phyloP scores from a whole-genome alignment of 2,329 filamentous ascomycete genomes.

The Colletotrichum musicola region DNA sequence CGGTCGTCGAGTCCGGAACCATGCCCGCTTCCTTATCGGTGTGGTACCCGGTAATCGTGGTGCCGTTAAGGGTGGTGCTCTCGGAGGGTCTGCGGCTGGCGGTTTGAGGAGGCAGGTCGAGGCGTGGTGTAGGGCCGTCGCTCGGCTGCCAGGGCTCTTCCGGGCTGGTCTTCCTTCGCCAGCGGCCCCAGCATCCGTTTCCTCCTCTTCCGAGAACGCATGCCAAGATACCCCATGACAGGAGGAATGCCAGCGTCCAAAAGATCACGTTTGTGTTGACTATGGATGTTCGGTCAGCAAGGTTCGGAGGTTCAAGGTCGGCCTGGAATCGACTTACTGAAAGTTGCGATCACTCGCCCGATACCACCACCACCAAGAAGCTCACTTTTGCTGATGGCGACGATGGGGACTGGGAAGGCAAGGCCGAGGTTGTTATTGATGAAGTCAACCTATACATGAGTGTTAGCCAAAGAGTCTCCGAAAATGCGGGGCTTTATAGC shows the following conservation, averaged over 20 bases:
- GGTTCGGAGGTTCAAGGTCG: background rate
- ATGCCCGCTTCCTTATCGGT: slow-evolving; percentile 36
- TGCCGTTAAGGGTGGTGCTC: slow-evolving; percentile 25
- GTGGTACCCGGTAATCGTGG: slow-evolving; percentile 25
- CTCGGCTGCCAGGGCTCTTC: background rate
- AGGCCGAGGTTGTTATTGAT: slow-evolving; percentile 65
- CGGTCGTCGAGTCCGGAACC: slow-evolving; percentile 21
- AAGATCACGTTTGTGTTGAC: slow-evolving; percentile 52
- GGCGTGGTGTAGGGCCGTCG: background rate
- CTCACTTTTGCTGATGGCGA: slow-evolving; percentile 57
- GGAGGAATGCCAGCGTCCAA: slow-evolving; percentile 49
- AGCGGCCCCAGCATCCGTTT: background rate
- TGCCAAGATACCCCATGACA: slow-evolving; percentile 35
- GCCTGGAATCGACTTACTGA: slow-evolving; percentile 50
- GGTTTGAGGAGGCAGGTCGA: slow-evolving; percentile 10
- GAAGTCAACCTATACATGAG: slow-evolving; percentile 57
- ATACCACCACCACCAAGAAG: slow-evolving; percentile 50
- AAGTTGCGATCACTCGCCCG: slow-evolving; percentile 58
- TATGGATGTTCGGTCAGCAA: slow-evolving; percentile 34
- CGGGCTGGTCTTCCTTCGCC: background rate
- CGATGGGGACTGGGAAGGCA: slow-evolving; percentile 63
- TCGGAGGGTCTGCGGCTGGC: slow-evolving; percentile 26
- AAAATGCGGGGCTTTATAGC: background rate
- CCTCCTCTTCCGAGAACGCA: background rate
- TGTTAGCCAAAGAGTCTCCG: slow-evolving; percentile 7